Evolutionary conservation across 768 basidiomycete genomes (phyloP).

Genomic region (Amanita brunnescens): DNA sequence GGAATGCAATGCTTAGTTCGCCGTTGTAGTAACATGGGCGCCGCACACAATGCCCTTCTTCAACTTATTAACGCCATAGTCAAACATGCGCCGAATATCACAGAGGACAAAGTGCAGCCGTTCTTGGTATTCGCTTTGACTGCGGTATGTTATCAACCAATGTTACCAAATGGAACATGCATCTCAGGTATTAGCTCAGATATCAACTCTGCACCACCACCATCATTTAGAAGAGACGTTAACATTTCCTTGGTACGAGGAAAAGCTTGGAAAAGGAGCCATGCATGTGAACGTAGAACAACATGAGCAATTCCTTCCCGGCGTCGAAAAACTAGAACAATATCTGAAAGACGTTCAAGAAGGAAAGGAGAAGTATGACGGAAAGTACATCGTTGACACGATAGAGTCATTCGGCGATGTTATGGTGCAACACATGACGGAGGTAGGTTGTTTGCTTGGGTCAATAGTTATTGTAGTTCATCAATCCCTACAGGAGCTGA

Average conservation of each 20-base stretch:
- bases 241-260: constrained; percentile 18
- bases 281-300: constrained; percentile 20
- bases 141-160: constrained; percentile 12
- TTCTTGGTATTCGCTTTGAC: constrained; percentile 20
- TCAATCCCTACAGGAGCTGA: constrained; percentile 16
- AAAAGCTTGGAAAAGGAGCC: constrained; percentile 17
- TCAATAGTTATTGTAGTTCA: neutral
- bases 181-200: constrained; percentile 6
- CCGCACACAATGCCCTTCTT: constrained; percentile 22
- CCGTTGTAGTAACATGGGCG: constrained; percentile 23
- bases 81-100: constrained; percentile 16
- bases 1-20: neutral
- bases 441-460: neutral
- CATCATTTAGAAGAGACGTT: constrained; percentile 22
- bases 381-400: constrained; percentile 13
- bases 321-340: constrained; percentile 15
- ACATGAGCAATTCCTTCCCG: constrained; percentile 19
- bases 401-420: constrained; percentile 19
- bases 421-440: constrained; percentile 22
- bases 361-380: constrained; percentile 48
- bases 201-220: constrained; percentile 21
- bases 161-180: neutral
- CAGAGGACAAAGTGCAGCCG: constrained; percentile 16
- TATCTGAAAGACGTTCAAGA: constrained; percentile 48
- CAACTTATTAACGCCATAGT: constrained; percentile 21